Evolutionary conservation across 169 alveolate species (phyloP).

Genomic region (Toxoplasma gondii): DNA sequence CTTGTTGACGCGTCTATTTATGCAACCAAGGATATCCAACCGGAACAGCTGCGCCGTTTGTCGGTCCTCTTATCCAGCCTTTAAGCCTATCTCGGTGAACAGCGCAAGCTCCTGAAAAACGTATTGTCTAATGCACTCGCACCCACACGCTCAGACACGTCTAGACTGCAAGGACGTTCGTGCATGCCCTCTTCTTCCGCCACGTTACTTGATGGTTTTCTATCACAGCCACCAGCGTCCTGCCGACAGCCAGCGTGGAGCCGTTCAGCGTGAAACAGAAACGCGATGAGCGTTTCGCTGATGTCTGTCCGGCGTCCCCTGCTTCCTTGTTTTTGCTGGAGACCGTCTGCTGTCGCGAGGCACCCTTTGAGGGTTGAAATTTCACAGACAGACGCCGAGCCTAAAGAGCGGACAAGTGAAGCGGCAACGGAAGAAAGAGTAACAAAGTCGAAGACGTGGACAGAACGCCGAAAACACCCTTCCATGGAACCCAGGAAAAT

Average conservation of each 20-base stretch:
- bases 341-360: background rate
- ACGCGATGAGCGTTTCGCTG: background rate
- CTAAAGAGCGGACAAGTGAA: background rate
- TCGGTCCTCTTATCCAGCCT: no score
- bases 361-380: background rate
- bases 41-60: no score
- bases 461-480: background rate
- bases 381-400: conserved; percentile 7
- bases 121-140: no score
- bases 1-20: no score
- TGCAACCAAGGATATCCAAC: no score
- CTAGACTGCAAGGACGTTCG: background rate
- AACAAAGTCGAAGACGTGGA: background rate
- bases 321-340: background rate
- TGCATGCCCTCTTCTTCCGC: background rate
- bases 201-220: conserved; percentile 40
- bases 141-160: no score
- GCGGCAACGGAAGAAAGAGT: background rate
- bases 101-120: no score
- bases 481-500: no score
- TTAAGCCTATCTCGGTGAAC: no score
- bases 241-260: conserved; percentile 41
- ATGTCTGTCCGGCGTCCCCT: background rate
- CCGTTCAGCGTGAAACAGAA: conserved; percentile 47
- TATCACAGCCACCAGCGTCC: conserved; percentile 37